phyloP scores from a whole-genome alignment of 192 early-diverging fungal genomes.

The Mortierella claussenii region DNA sequence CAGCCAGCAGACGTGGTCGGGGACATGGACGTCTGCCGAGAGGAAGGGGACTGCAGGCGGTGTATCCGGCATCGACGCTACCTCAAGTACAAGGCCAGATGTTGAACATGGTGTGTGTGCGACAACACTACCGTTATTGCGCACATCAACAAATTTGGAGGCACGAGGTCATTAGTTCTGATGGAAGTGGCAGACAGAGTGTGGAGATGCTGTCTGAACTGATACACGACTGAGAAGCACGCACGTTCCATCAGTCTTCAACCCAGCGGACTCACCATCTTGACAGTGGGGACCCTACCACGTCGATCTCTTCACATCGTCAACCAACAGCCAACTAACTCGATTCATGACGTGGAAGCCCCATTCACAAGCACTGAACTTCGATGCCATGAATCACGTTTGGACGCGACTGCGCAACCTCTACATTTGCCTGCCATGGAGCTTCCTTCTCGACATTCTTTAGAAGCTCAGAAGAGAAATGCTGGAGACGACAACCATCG shows the following conservation, averaged over 20 bases:
- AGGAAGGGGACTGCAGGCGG: slow-evolving; percentile 9
- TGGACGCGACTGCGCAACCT: slow-evolving; percentile 30
- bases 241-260: slow-evolving; percentile 37
- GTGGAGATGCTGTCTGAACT: slow-evolving; percentile 11
- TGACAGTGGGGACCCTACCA: slow-evolving; percentile 24
- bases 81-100: not conserved
- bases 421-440: slow-evolving; percentile 46
- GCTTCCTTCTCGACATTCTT: slow-evolving; percentile 18
- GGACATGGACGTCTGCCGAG: slow-evolving; percentile 3
- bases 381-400: slow-evolving; percentile 15
- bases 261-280: slow-evolving; percentile 40
- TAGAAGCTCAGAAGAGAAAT: slow-evolving; percentile 16
- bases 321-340: slow-evolving; percentile 3
- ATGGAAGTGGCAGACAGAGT: slow-evolving; percentile 12
- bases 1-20: not conserved
- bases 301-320: slow-evolving; percentile 47
- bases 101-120: slow-evolving; percentile 9
- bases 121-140: slow-evolving; percentile 24
- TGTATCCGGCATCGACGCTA: slow-evolving; percentile 8
- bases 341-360: slow-evolving; percentile 41
- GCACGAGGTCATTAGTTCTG: slow-evolving; percentile 15
- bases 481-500: slow-evolving; percentile 20
- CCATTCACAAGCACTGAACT: slow-evolving; percentile 3
- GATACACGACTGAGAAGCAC: slow-evolving; percentile 24
- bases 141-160: slow-evolving; percentile 37